A percentile compares a stretch with the other conserved stretches of the same genome.
Evolutionary conservation across 176 grass and related monocot species (phyloP).

Genomic region (Carex parvula): DNA sequence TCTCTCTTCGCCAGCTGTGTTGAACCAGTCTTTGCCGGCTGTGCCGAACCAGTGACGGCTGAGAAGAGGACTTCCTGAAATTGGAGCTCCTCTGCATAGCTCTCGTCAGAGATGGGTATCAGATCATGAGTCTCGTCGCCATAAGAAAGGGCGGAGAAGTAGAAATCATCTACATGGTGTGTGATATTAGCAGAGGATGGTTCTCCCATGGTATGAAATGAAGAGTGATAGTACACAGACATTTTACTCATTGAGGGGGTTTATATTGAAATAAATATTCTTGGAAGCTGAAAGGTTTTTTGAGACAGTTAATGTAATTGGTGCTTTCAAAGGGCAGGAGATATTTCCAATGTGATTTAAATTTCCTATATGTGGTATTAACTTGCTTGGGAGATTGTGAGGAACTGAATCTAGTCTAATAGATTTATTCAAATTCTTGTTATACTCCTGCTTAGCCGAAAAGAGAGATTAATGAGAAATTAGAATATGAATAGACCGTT

Average conservation of each 20-base stretch:
- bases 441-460: neutral
- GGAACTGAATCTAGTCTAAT: neutral
- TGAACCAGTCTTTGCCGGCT: neutral
- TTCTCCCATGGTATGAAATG: constrained; percentile 20
- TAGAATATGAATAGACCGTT: neutral
- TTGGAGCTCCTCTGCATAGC: constrained; percentile 54
- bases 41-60: neutral
- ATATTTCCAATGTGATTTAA: neutral
- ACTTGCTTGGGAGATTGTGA: constrained; percentile 4
- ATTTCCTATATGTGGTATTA: neutral
- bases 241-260: neutral
- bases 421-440: no score
- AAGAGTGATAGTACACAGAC: neutral
- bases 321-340: neutral
- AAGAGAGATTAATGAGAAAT: neutral
- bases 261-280: neutral
- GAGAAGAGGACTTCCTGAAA: constrained; percentile 58
- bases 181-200: constrained; percentile 20
- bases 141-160: constrained; percentile 48
- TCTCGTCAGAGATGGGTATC: constrained; percentile 64
- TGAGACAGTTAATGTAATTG: neutral
- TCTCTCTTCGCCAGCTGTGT: neutral
- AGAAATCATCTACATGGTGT: constrained; percentile 44
- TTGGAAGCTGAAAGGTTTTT: constrained; percentile 2
- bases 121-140: constrained; percentile 30